Base-by-base conservation (phyloP, 441 rosid genomes). In the Populus hybrid region DNA sequence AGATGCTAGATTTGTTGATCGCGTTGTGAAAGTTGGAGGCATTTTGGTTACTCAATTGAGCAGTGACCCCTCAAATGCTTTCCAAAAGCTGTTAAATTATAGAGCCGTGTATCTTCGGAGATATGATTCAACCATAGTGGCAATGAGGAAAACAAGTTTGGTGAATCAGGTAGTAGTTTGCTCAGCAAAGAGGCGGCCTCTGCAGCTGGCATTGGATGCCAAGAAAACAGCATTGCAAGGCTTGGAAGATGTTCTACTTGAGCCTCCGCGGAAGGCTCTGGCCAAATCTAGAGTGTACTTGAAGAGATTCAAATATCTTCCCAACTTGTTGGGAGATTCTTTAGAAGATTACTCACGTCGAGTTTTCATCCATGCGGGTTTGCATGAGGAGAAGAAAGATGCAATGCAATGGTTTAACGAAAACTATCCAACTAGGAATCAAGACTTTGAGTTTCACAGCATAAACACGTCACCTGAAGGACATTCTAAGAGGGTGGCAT, bases 181-280 rank as follows among this genome's bases (percentile, higher is more conserved):
- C 64, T 71, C 32, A 36, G n/a, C 82, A 18, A 61, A 77, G 1
- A 84, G 93, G 73, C 80, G 88, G 70, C 91, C 89, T 9, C 74
- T 81, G 10, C 36, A 61, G 72, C 19, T 53, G 61, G 61, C 61
- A 53, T 53, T 18, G n/a, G 91, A 86, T 16, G 89, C 86, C 8
- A 88, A 80, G 82, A 85, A 80, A 67, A 86, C 85, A 18, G 97
- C 90, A 50, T 83, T 89, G 79, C 81, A 78, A 1, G 85, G 91
- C 21, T 86, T 92, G 0, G 97, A 94, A 82, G 91, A 92, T 72
- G 97, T 89, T 14, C 92, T 90, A 4, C 88, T 92, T 10, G 97
- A 94, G 79, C 98, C 95, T 38, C 97, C 97, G 35, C 76, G 94
- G 82, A 84, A 88, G 10, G 84, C 91, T 9, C 89, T 90, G 9